Evolutionary conservation across 768 basidiomycete genomes (phyloP).

Genomic region (Pholiota conissans): DNA sequence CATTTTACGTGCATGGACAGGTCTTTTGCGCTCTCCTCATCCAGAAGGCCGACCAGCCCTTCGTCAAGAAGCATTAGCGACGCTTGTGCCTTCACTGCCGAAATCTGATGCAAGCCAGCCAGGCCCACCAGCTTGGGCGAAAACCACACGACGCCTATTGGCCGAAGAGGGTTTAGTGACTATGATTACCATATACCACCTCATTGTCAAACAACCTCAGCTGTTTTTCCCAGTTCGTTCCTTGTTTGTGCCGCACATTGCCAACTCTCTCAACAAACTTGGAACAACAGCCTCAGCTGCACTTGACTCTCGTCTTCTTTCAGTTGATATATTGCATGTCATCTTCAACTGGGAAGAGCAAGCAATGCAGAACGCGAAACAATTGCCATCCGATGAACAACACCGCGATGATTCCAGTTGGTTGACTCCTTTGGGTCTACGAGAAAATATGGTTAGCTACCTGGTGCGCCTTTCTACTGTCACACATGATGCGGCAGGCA

Average conservation of each 20-base stretch:
- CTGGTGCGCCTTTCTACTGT: constrained; percentile 88
- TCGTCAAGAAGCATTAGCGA: constrained; percentile 82
- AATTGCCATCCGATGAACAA: constrained; percentile 18
- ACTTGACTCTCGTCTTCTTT: constrained; percentile 79
- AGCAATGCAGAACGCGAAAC: constrained; percentile 35
- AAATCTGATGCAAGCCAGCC: constrained; percentile 55
- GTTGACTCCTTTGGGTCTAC: constrained; percentile 75
- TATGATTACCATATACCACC: constrained; percentile 80
- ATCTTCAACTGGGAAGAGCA: constrained; percentile 94
- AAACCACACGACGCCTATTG: constrained; percentile 78
- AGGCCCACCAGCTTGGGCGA: constrained; percentile 80
- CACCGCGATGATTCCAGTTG: constrained; percentile 40
- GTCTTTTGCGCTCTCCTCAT: constrained; percentile 75
- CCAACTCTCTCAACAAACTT: constrained; percentile 84
- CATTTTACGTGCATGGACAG: constrained; percentile 87
- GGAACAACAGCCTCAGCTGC: constrained; percentile 76
- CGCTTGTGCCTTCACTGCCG: constrained; percentile 80
- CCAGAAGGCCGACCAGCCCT: constrained; percentile 75
- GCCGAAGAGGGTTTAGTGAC: constrained; percentile 84
- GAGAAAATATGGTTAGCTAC: constrained; percentile 94
- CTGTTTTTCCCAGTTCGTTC: constrained; percentile 93
- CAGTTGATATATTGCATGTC: constrained; percentile 88
- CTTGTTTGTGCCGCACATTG: constrained; percentile 91
- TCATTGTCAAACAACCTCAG: constrained; percentile 88
- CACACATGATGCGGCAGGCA: constrained; percentile 51